Evolutionary conservation across 495 filamentous ascomycete genomes (phyloP), one percentile per base, ranked within the genome.

Genomic region (Penicillium maclennaniae): DNA sequence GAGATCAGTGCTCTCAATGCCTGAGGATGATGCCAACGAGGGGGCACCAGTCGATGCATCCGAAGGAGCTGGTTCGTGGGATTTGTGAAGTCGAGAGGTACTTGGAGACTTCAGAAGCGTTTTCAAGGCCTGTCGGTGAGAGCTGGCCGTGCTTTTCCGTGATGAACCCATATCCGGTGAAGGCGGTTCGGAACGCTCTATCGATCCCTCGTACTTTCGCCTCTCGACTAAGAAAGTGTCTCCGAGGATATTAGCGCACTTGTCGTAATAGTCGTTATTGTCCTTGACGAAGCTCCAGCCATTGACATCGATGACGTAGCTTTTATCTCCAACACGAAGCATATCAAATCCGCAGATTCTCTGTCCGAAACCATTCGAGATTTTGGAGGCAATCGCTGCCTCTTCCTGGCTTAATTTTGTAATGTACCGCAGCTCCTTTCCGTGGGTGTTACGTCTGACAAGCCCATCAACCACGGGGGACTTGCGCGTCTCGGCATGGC

Each of bases 251-350:
- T 72, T 83, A 14, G 93, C 85, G 58, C 87, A 92, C 61, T 88
- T 88, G 62, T 97, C 89, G 61, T 99, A 99, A 61, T 99, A 99
- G 43, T 95, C 91, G 42, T 96, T 91, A 63, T 99, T 99, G 69
- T 99, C 93, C 69, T 99, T 99, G 63, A 99, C 93, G 64, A 99
- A 99, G 62, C 92, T 97, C 93, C 93, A 99, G 16, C 93, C 93
- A 68, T 99, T 99, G 54, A 99, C 95, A 64, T 99, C 93, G 55
- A 99, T 97, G 14, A 99, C 93, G 70, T 89, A 97, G 68, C 92
- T 97, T 69, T 86, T 90, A 15, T 89, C 88, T 23, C 81, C 84
- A 3, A 89, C 87, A 16, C 93, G 85, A 47, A 99, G 80, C 61
- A 99, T 80, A 66, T 99, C 93, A 65, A 99, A 99, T 4, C 93